Conservation (phyloP, 768 basidiomycete species). For the Kondoa subrosea region DNA sequence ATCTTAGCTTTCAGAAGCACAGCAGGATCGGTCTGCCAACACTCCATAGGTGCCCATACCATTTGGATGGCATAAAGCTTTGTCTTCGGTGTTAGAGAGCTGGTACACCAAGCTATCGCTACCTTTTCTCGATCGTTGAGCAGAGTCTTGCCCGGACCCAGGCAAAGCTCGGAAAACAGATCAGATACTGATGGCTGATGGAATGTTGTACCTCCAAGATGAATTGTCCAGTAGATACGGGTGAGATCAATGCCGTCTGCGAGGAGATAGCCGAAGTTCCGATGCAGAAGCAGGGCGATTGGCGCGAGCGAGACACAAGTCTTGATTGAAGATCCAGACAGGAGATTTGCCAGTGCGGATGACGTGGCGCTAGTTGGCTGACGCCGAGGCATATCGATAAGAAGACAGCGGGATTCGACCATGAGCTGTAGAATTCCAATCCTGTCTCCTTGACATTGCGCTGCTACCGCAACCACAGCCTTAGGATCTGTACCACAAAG, state of each 20-base stretch:
- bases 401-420: neutral
- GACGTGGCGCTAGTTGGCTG: neutral
- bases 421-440: neutral
- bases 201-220: neutral
- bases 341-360: neutral
- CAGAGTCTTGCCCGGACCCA: neutral
- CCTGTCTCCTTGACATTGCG: too few relatives aligned
- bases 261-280: neutral
- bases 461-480: too few relatives aligned
- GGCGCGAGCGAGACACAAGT: neutral
- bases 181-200: neutral
- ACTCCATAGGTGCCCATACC: neutral
- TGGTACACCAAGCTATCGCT: neutral
- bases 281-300: neutral
- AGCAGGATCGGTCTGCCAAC: too few relatives aligned
- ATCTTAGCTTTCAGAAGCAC: too few relatives aligned
- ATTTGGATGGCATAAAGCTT: neutral
- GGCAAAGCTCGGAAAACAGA: neutral
- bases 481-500: too few relatives aligned
- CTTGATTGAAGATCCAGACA: neutral
- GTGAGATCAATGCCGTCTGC: neutral
- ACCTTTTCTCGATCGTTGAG: neutral
- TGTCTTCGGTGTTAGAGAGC: neutral
- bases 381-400: neutral
- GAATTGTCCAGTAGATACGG: neutral